A percentile compares a stretch with the other conserved stretches of the same genome.
Conservation (phyloP, 2,329 filamentous ascomycete species). For the Ophiostoma himal-ulmi region DNA sequence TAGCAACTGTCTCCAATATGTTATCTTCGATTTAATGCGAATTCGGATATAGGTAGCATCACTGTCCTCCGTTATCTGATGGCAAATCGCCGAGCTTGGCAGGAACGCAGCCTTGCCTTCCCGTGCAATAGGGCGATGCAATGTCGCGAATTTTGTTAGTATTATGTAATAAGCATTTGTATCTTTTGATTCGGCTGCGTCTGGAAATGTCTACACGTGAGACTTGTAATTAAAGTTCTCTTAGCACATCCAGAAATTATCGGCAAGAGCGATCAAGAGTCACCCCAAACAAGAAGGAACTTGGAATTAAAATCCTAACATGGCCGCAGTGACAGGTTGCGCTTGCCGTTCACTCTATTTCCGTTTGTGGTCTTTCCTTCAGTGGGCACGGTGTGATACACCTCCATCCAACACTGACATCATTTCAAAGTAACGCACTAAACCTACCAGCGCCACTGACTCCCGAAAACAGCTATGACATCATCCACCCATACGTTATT, state of each 20-base stretch:
- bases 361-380: background rate
- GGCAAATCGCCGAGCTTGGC: background rate
- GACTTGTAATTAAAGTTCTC: background rate
- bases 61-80: no score
- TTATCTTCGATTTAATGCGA: no score
- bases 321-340: background rate
- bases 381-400: background rate
- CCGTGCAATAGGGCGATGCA: background rate
- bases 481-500: background rate
- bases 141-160: background rate
- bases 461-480: constrained; percentile 4
- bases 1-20: background rate
- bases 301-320: background rate
- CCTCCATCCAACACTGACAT: constrained; percentile 5
- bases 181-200: background rate
- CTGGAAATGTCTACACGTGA: background rate
- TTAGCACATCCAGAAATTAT: background rate
- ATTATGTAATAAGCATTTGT: background rate
- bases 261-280: background rate
- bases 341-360: background rate
- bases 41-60: no score
- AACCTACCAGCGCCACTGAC: background rate
- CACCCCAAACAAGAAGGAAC: background rate
- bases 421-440: background rate
- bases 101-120: background rate